Evolutionary conservation across 805 yeast genomes (phyloP), one percentile per base, ranked within the genome.

Genomic region (Cyberlindnera subsufficiens): DNA sequence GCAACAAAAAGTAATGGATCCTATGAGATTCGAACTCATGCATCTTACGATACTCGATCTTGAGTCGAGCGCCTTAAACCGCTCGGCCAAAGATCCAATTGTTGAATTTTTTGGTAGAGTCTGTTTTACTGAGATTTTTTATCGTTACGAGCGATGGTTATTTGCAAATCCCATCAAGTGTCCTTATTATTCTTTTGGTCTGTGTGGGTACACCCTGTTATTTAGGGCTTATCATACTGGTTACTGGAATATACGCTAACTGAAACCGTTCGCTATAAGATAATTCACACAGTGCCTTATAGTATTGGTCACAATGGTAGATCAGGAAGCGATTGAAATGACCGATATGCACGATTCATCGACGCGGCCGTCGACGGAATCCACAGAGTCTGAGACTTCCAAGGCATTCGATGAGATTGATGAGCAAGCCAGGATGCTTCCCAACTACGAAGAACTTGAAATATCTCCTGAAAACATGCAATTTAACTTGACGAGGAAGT

Each of bases 21-120:
- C 52, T 46, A 45, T 49, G 52, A 43, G 52, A 49, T 49, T 49
- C 52, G 52, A 49, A 49, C 52, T 43, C 52, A 49, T 45, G 52
- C 52, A 49, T 49, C 52, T 49, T 45, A 49, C 52, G 52, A 49
- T 49, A 49, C 52, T 49, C 40, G 52, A 49, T 49, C 52, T 49
- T 49, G 52, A 49, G 52, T 49, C 52, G 40, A 49, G 52, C 52
- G 52, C 52, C 52, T 49, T 49, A 49, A 49, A 49, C 52, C 52
- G 52, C 52, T 49, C 52, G 52, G 52, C 52, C 52, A 49, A 46
- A 49, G 52, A 49, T 49, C 52, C 49, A 45, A 37, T 42, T 44
- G 16, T 16, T 37, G 15, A n/a, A n/a, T 9, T 8, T 22, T 20
- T 8, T 2, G 7, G 2, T 5, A 3, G 7, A 20, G 6, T 6